These are phyloP conservation scores for Fusarium camptoceras DNA, from an alignment of 2,329 filamentous ascomycete genomes.

Conservation along the genomic window DNA sequence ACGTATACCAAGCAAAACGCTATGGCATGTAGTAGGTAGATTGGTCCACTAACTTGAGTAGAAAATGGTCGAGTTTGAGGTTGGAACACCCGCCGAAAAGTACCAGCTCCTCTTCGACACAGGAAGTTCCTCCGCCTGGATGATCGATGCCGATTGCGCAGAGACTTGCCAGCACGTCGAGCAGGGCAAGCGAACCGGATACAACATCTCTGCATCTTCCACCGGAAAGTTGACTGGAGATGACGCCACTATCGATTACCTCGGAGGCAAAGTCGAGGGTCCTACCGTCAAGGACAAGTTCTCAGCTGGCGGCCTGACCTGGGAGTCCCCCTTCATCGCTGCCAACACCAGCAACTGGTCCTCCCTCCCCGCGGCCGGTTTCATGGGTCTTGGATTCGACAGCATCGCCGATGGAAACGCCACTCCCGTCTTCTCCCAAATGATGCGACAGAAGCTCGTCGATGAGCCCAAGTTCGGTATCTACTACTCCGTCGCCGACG, in stretches of 20 bases:
- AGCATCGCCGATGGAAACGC: constrained; percentile 49
- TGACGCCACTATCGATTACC: constrained; percentile 45
- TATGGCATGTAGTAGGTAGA: background rate
- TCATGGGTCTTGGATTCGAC: constrained; percentile 51
- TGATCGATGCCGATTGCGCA: constrained; percentile 46
- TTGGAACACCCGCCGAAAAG: constrained; percentile 47
- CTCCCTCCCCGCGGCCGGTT: constrained; percentile 49
- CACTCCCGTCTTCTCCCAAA: constrained; percentile 49
- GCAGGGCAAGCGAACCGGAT: constrained; percentile 46
- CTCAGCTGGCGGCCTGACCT: constrained; percentile 29
- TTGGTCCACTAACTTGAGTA: background rate
- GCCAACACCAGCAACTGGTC: constrained; percentile 48
- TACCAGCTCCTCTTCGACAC: constrained; percentile 52
- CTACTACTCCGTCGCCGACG: constrained; percentile 45
- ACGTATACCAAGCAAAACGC: background rate
- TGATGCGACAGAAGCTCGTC: constrained; percentile 47
- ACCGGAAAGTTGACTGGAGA: constrained; percentile 40
- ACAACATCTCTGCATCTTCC: constrained; percentile 45
- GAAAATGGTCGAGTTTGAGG: constrained; percentile 18
- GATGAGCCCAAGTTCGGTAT: constrained; percentile 50
- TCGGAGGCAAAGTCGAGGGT: constrained; percentile 48
- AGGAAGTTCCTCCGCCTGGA: constrained; percentile 52
- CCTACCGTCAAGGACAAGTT: constrained; percentile 47
- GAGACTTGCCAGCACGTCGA: constrained; percentile 44
- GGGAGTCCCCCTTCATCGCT: constrained; percentile 48